Evolutionary conservation across 2,329 filamentous ascomycete genomes (phyloP), one percentile per base, ranked within the genome.

Genomic region (Didymosphaeria variabile): DNA sequence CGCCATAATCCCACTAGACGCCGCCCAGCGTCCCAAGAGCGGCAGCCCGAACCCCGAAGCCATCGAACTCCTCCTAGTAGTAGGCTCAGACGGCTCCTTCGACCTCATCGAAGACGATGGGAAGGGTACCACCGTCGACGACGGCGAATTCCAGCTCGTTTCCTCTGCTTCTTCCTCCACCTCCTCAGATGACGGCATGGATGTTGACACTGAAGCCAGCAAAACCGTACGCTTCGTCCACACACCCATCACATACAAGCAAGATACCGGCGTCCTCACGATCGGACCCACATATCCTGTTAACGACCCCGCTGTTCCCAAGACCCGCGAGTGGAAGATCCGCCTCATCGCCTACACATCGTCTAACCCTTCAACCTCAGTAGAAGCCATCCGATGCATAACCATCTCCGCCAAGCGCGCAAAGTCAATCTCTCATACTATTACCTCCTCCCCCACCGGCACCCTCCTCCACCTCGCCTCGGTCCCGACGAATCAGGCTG

Each of bases 1-100:
- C 0, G 79, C 86, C 13, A 88, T 90, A 57, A 77, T 90, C 6
- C 84, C 87, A 0, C 75, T 89, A 0, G 87, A 89, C 59, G 77
- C 69, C 1, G 74, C 76, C 3, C 61, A 65, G 38, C 73, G 72
- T 2, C 82, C 83, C 0, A 66, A 62, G 1, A 86, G 86, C 55
- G 85, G 85, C 1, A 81, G 79, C 0, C 69, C 72, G 0, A 85
- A 84, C 52, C 85, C 86, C 0, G 69, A 74, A 1, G 72, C 69
- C 0, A 75, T 87, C 19, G 84, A 87, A 61, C 71, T 88, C 31
- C 71, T 86, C 0, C 64, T 82, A n/a, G 74, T 79, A 0, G 77
- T 81, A 1, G 80, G 80, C 3, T 69, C 73, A 10, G 82, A 88
- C 61, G 85, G 81, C 0, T 61, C 75, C 0, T 85, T 86, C 56